Base-by-base conservation (phyloP, 192 early-diverging fungal species). In the Diversispora epigaea region DNA sequence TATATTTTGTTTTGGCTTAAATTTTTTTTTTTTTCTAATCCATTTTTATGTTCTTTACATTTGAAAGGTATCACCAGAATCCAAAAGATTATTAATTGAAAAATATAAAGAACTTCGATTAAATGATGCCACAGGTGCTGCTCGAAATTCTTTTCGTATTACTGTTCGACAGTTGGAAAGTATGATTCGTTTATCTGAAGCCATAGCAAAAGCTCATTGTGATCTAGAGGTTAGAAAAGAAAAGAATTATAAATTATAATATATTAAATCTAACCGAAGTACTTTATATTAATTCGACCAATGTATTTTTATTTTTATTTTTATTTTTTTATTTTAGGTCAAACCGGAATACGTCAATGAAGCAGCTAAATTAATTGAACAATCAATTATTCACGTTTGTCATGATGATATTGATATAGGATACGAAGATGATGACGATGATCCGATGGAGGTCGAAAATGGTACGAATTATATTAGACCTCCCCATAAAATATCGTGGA, bases 101-200 rank as follows among this genome's bases (percentile, higher is more conserved):
- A 91, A 93, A 71, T 98, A 98, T 82, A 85, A 92, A 49, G 91
- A 94, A 52, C 80, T 98, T 64, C 82, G 96, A 22, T 93, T 94
- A 83, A 89, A 88, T 61, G 96, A 98, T 78, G 89, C 90, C 1
- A 89, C 91, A 32, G 94, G 89, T 52, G 81, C 81, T 21, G 79
- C 77, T 15, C 82, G 80, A 72, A 89, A 86, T 77, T 93, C 95
- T 0, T 95, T 95, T 78, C 88, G 96, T 43, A 98, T 98, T 75
- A 99, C 97, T 1, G 97, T 99, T 39, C 90, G 96, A 58, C 97
- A 99, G 83, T 84, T 99, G 17, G 97, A 98, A 85, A 93, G 91
- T 79, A 93, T 98, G 86, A 93, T 99, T 69, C 94, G 96, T 56
- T 85, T 99, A 40, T 95, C 93, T 32, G 97, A 99, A 84, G 97